phyloP scores from a whole-genome alignment of 2,329 filamentous ascomycete genomes.

The Diaporthe sp. region DNA sequence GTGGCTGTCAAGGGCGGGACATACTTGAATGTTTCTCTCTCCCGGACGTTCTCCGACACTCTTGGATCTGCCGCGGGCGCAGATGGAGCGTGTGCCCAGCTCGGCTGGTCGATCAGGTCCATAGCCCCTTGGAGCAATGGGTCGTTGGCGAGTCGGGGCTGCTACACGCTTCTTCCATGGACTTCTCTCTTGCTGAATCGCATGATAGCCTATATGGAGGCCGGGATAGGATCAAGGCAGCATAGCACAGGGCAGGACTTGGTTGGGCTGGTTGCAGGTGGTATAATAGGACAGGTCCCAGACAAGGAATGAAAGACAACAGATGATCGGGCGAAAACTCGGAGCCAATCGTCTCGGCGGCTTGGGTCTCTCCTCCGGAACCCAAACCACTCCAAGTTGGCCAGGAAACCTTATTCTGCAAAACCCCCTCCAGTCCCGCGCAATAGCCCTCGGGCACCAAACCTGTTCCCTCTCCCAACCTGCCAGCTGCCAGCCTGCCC shows the following conservation, averaged over 20 bases:
- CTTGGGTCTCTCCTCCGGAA: neutral
- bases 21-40: slow-evolving; percentile 41
- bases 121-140: slow-evolving; percentile 26
- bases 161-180: slow-evolving; percentile 27
- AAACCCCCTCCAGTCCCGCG: neutral
- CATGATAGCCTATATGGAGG: slow-evolving; percentile 7
- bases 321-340: slow-evolving; percentile 16
- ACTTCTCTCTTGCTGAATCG: slow-evolving; percentile 13
- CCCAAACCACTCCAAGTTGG: neutral
- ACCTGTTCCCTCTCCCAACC: neutral
- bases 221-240: slow-evolving; percentile 15
- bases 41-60: slow-evolving; percentile 35
- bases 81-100: slow-evolving; percentile 22
- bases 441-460: neutral
- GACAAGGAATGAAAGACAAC: neutral
- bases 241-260: neutral
- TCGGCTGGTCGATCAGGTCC: slow-evolving; percentile 27
- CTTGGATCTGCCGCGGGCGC: neutral
- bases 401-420: slow-evolving; percentile 12
- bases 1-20: slow-evolving; percentile 10
- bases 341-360: neutral
- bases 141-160: slow-evolving; percentile 25
- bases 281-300: neutral
- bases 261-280: neutral
- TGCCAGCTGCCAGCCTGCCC: neutral